Base-by-base conservation (phyloP, 352 stramenopile species). In the Pythium oligandrum region DNA sequence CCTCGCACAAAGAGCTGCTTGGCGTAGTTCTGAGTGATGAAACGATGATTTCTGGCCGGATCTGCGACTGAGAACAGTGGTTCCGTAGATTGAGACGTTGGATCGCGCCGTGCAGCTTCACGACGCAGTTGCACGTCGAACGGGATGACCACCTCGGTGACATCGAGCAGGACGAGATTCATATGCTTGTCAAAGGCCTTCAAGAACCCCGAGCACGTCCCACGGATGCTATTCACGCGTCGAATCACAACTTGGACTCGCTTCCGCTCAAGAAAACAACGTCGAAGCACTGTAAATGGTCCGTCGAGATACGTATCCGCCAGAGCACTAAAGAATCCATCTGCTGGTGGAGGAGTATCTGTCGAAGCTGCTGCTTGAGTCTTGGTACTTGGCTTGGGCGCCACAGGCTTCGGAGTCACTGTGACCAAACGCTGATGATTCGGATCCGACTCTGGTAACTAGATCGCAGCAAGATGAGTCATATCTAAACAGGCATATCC, bases 161-260 rank as follows among this genome's bases (percentile, higher is more conserved):
- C 92, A 66, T 98, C 89, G 59, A 88, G 57, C 33, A 98, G 60
- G 45, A 98, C 83, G 40, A 98, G 53, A 67, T 98, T 98, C 70
- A 97, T 87, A 70, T 98, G 92, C 68, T 97, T 97, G 68, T 98
- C 93, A 61, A 97, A 98, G 4, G 88, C 91, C 54, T 97, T 88
- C 37, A 98, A 69, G 56, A 83, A 94, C n/a, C 92, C 93, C 0
- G 71, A 85, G 53, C 93, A 85, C n/a, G 77, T 93, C 40, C 93
- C 93, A 12, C 92, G 81, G 30, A 98, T 83, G 55, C 83, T 94
- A 63, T 97, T 93, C 32, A 97, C 75, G 47, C 88, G 88, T 40
- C 93, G 85, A 34, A 98, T 64, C 26, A 97, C 80, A 36, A 97
- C 81, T 44, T 84, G 67, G 9, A 96, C 78, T 33, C 83, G 71